Conservation (phyloP, 208 protist species). For the Blastocrithidia nonstop region DNA sequence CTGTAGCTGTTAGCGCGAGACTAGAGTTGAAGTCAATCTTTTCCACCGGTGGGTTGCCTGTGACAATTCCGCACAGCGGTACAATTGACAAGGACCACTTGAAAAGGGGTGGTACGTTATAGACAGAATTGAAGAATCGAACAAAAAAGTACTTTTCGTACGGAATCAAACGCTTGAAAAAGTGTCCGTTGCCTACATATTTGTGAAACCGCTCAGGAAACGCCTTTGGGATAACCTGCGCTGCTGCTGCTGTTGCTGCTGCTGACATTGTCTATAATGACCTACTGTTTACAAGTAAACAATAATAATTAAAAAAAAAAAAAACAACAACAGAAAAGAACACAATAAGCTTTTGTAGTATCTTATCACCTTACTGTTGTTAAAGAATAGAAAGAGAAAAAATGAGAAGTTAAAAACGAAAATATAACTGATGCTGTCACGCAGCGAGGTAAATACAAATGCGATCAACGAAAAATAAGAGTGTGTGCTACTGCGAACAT, state of each 20-base stretch:
- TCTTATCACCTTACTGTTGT: too few relatives aligned
- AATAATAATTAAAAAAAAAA: slow-evolving; percentile 10
- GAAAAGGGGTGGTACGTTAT: slow-evolving; percentile 70
- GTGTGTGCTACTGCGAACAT: too few relatives aligned
- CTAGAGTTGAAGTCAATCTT: slow-evolving; percentile 85
- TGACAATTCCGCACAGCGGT: slow-evolving; percentile 71
- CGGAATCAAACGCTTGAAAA: slow-evolving; percentile 64
- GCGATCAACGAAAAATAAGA: too few relatives aligned
- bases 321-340: too few relatives aligned
- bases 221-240: slow-evolving; percentile 55
- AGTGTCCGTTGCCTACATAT: slow-evolving; percentile 47
- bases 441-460: too few relatives aligned
- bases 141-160: slow-evolving; percentile 54
- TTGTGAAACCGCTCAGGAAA: slow-evolving; percentile 61
- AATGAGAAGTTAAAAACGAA: too few relatives aligned
- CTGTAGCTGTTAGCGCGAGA: slow-evolving; percentile 51
- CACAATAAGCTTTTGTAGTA: too few relatives aligned
- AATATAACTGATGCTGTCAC: too few relatives aligned
- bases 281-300: neutral
- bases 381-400: too few relatives aligned
- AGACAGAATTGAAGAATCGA: slow-evolving; percentile 75
- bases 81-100: slow-evolving; percentile 84
- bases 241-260: slow-evolving; percentile 21
- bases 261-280: neutral
- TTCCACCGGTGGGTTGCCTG: slow-evolving; percentile 60